A percentile compares a stretch with the other conserved stretches of the same genome.
These are phyloP conservation scores for Rutidosis leptorrhynchoides DNA, from an alignment of 129 eudicot species.

Conservation along the genomic window DNA sequence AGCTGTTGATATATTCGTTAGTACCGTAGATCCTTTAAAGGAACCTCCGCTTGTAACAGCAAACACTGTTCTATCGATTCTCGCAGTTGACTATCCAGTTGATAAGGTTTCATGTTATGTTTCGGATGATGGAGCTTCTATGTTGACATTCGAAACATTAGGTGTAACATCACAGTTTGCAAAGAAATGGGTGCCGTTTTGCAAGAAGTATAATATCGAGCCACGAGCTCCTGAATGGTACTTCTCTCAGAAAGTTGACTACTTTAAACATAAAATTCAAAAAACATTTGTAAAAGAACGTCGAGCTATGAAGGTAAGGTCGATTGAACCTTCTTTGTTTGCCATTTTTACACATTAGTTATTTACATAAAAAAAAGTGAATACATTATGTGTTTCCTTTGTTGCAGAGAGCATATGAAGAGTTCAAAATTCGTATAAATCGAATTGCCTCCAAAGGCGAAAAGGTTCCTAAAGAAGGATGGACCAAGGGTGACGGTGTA, in stretches of 20 bases:
- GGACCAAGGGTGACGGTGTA: slow-evolving; percentile 98
- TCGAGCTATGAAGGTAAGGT: slow-evolving; percentile 92
- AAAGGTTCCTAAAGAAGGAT: slow-evolving; percentile 94
- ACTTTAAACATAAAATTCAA: slow-evolving; percentile 86
- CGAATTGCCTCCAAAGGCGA: slow-evolving; percentile 83
- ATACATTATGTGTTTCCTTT: neutral
- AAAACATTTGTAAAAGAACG: slow-evolving; percentile 95
- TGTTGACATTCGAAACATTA: slow-evolving; percentile 87
- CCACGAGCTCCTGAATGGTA: slow-evolving; percentile 99
- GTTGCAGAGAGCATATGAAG: slow-evolving; percentile 88
- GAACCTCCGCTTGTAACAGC: slow-evolving; percentile 99
- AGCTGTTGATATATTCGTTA: slow-evolving; percentile 96
- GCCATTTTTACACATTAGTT: neutral
- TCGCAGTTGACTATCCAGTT: slow-evolving; percentile 96
- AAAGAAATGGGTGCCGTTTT: slow-evolving; percentile 93
- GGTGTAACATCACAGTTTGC: slow-evolving; percentile 97
- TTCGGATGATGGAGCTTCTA: slow-evolving; percentile 98
- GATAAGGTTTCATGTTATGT: slow-evolving; percentile 98
- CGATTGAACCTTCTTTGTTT: neutral
- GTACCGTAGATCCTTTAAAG: slow-evolving; percentile 98
- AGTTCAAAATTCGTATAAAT: slow-evolving; percentile 87
- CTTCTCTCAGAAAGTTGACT: slow-evolving; percentile 78
- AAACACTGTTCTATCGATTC: slow-evolving; percentile 90
- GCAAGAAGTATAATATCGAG: slow-evolving; percentile 84
- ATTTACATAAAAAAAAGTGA: neutral